Conservation (phyloP, 768 basidiomycete genomes). For the Tylopilus cervinicoccineus region DNA sequence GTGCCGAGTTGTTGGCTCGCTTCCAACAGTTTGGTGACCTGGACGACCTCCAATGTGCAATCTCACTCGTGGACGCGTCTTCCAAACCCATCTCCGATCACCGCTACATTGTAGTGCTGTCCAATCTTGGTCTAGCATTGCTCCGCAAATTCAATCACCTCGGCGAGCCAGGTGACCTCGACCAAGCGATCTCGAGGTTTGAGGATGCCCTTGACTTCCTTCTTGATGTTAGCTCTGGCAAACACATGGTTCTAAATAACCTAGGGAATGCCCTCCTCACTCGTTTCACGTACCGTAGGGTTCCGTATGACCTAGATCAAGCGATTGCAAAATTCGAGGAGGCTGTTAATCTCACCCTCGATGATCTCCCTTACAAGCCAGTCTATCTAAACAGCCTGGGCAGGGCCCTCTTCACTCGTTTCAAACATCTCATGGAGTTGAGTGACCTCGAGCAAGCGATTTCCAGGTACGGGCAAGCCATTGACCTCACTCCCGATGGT, state of each 20-base stretch:
- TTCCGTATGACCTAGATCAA: not conserved
- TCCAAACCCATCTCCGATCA: not conserved
- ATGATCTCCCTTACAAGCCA: not conserved
- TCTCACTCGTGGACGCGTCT: not conserved
- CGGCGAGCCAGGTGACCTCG: not conserved
- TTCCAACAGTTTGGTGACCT: not conserved
- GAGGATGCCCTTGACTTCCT: not conserved
- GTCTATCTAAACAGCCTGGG: not conserved
- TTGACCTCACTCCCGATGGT: not conserved
- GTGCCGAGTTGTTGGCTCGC: not conserved
- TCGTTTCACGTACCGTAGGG: not conserved
- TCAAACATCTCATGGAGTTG: not conserved
- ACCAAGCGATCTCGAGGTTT: not conserved
- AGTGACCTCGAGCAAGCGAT: not conserved
- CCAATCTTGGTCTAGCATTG: not conserved
- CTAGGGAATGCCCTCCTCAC: not conserved
- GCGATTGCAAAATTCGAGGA: not conserved
- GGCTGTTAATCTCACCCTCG: not conserved
- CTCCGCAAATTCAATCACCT: not conserved
- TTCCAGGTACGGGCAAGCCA: not conserved
- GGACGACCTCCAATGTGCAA: not conserved
- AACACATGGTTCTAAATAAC: not conserved
- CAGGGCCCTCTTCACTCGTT: not conserved
- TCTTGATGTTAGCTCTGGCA: not conserved
- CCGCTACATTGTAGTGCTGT: not conserved